These are phyloP conservation scores for Diplodia seriata DNA, from an alignment of 2,329 filamentous ascomycete genomes.

Conservation along the genomic window DNA sequence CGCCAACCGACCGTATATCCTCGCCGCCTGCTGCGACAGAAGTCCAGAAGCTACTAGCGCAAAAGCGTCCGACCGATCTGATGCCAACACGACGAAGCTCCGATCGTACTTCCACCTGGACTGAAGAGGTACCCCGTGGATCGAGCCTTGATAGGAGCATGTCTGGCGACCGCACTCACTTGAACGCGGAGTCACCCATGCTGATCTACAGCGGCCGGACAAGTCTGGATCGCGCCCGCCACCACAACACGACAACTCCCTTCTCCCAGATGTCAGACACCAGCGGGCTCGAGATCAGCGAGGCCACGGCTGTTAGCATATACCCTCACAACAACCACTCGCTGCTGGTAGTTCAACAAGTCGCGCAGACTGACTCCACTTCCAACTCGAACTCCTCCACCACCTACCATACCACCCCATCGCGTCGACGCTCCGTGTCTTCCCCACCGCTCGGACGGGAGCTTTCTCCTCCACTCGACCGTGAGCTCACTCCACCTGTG, in stretches of 20 bases:
- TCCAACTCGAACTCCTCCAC: slow-evolving; percentile 22
- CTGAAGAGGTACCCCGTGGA: slow-evolving; percentile 27
- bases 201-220: slow-evolving; percentile 44
- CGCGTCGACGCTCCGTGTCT: slow-evolving; percentile 10
- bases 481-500: slow-evolving; percentile 38
- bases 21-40: slow-evolving; percentile 16
- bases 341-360: slow-evolving; percentile 67
- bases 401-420: not conserved
- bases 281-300: slow-evolving; percentile 63
- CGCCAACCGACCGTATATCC: slow-evolving; percentile 2
- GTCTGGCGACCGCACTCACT: slow-evolving; percentile 38
- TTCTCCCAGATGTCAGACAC: slow-evolving; percentile 58
- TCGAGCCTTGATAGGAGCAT: slow-evolving; percentile 36
- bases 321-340: slow-evolving; percentile 70
- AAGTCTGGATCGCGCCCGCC: slow-evolving; percentile 51
- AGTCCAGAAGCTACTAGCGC: not conserved
- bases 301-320: slow-evolving; percentile 66
- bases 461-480: slow-evolving; percentile 9
- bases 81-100: slow-evolving; percentile 11
- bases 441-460: slow-evolving; percentile 19
- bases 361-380: slow-evolving; percentile 43
- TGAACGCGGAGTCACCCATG: slow-evolving; percentile 40
- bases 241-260: slow-evolving; percentile 58
- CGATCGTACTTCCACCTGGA: slow-evolving; percentile 15
- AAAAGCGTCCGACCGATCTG: slow-evolving; percentile 1